Base-by-base conservation (phyloP, 225 moss, liverwort and hornwort species). In the Takakia lepidozioides region DNA sequence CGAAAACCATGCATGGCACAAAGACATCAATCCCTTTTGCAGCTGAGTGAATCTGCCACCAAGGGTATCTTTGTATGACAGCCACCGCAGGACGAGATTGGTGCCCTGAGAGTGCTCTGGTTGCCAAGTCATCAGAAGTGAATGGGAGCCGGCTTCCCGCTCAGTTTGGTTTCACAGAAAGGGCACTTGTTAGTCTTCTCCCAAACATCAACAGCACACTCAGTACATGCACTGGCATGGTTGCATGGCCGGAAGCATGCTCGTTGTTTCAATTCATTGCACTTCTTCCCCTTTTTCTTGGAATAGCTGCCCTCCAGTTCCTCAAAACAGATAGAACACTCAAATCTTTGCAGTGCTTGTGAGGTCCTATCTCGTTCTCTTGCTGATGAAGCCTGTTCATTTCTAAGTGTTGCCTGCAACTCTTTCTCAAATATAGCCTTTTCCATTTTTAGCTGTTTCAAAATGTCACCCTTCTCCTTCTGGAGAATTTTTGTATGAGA, bases 391-490 rank as follows among this genome's bases (percentile, higher is more conserved):
- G 27, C 29, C 19, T 42, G 60, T 32, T 60, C 52, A 16, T 45
- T 41, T 47, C 43, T 50, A n/a, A 40, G 11, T 19, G 23, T 60
- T 8, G 43, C 52, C 32, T 61, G 42, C n/a, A 57, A 42, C 29
- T 71, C 47, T 29, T 52, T 61, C 47, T 67, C 38, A 43, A 52
- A 59, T 44, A 25, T 51, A 0, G 49, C 58, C 44, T 72, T 67
- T 29, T 61, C 52, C 22, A 27, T 32, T 17, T n/a, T 22, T 18
- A 46, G 27, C 25, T 45, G 47, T 19, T 51, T 67, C 58, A 29
- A 25, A 30, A 55, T 49, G 27, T 46, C 45, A 30, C 54, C 27
- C 24, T 38, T 46, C 19, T 55, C 58, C 38, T 62, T 43, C 24
- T 30, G 21, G 25, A 57, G 44, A 29, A 5, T 30, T 36, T 46